These are phyloP conservation scores for Pythium phragmiticola DNA, from an alignment of 352 stramenopile genomes.

Conservation along the genomic window DNA sequence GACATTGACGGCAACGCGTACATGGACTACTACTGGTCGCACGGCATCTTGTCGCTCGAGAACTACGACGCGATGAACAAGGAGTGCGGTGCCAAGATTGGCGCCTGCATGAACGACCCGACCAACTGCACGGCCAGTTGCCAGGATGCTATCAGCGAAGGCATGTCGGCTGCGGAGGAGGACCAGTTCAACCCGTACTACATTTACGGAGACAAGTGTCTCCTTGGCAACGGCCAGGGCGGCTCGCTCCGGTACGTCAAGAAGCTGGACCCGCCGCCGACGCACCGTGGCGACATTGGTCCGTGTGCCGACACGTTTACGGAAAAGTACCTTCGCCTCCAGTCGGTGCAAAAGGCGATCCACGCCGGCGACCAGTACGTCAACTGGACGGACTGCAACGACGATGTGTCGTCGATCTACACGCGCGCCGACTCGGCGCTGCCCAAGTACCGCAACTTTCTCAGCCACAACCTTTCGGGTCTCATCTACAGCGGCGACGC, in stretches of 20 bases:
- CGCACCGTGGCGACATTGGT: constrained; percentile 51
- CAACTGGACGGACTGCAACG: constrained; percentile 65
- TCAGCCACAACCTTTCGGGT: constrained; percentile 43
- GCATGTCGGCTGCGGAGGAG: constrained; percentile 39
- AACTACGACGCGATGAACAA: constrained; percentile 65
- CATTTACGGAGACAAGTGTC: constrained; percentile 81
- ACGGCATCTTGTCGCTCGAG: constrained; percentile 81
- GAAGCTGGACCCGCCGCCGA: constrained; percentile 26
- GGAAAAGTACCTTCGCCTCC: constrained; percentile 59
- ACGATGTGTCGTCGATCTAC: constrained; percentile 53
- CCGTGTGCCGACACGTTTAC: constrained; percentile 70
- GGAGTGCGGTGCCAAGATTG: constrained; percentile 51
- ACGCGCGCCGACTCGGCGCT: constrained; percentile 56
- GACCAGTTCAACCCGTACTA: constrained; percentile 74
- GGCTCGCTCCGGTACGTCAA: constrained; percentile 44
- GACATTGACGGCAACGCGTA: constrained; percentile 46
- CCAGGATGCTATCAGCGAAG: constrained; percentile 49
- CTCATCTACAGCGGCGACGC: constrained; percentile 81
- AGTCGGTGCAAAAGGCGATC: constrained; percentile 57
- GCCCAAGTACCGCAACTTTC: constrained; percentile 68
- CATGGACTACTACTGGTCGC: constrained; percentile 87
- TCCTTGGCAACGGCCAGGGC: constrained; percentile 58
- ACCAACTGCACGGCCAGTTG: constrained; percentile 43
- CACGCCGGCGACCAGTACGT: constrained; percentile 46
- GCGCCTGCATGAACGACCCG: constrained; percentile 57